phyloP scores from a whole-genome alignment of 2,329 filamentous ascomycete genomes.

The Blastomyces emzantsi region DNA sequence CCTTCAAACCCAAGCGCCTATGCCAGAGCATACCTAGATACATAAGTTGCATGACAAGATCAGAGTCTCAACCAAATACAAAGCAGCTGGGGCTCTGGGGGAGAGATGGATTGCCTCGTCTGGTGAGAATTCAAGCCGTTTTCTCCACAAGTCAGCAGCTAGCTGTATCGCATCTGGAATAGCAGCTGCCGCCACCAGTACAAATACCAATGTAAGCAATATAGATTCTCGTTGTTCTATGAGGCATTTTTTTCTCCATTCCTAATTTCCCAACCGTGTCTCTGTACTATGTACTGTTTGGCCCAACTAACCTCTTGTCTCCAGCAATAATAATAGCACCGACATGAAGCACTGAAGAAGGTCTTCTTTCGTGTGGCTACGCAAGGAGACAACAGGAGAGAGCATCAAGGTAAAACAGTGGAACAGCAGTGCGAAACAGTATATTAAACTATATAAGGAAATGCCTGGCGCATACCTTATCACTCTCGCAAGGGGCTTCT shows the following conservation, averaged over 20 bases:
- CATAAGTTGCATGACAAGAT: background rate
- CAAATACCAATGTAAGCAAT: background rate
- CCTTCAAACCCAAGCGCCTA: too few relatives aligned
- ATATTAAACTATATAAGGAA: too few relatives aligned
- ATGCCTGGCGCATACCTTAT: too few relatives aligned
- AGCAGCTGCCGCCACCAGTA: background rate
- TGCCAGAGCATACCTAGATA: too few relatives aligned
- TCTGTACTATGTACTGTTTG: background rate
- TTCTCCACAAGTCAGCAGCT: background rate
- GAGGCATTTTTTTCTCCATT: background rate
- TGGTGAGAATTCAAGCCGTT: too few relatives aligned
- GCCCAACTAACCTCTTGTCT: background rate
- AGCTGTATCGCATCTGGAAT: background rate
- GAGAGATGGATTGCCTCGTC: too few relatives aligned
- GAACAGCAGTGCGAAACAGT: too few relatives aligned
- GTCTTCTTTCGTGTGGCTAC: background rate
- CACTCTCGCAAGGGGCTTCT: too few relatives aligned
- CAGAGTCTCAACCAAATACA: background rate
- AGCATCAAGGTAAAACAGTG: too few relatives aligned
- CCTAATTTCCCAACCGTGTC: background rate
- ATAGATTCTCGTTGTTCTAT: background rate
- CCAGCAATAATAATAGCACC: background rate
- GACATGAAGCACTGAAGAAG: background rate
- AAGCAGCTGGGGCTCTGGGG: too few relatives aligned
- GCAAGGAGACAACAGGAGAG: too few relatives aligned